Base-by-base conservation (phyloP, 768 basidiomycete genomes). In the Coprinopsis sp. region DNA sequence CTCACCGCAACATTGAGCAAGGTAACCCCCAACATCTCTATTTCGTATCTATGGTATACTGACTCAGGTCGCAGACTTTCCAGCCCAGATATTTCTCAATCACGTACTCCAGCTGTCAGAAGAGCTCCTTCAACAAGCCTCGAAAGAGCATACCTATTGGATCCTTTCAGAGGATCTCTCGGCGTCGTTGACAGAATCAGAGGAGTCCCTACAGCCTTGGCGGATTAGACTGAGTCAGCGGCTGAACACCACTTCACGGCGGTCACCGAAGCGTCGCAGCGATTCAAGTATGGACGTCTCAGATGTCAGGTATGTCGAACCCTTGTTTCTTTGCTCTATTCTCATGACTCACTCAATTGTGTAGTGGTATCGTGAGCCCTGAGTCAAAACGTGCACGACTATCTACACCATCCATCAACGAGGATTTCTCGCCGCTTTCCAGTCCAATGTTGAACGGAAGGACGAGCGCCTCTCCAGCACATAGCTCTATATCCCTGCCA, bases 211-310 rank as follows among this genome's bases (percentile, higher is more conserved):
- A 22, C 53, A 61, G 42, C 53, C 60, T 4, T 61, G 68, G 13
- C 69, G 70, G 31, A 61, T 64, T 34, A 66, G 61, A 44, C 58
- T 81, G 46, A 63, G 58, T 21, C 65, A 68, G 23, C 56, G 57
- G 21, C 62, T 71, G 51, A 69, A 71, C 23, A 58, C 66, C 38
- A 74, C 63, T 51, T 54, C 65, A 22, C 69, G 78, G 50, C 66
- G 74, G 21, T 70, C 72, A 14, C 68, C 68, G 5, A 77, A 74
- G 56, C 71, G 80, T 28, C 63, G 71, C 22, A 69, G 70, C 28
- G 58, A 67, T 4, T 76, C 76, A 22, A 59, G 66, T 31, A 31
- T 8, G 19, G 70, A 71, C 16, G 69, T 63, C 1, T 62, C 59
- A 5, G 65, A 64, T 31, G 63, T 58, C 27, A 71, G 68, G 79